phyloP scores from a whole-genome alignment of 108 stramenopile genomes.

The Aurantiochytrium sp. region DNA sequence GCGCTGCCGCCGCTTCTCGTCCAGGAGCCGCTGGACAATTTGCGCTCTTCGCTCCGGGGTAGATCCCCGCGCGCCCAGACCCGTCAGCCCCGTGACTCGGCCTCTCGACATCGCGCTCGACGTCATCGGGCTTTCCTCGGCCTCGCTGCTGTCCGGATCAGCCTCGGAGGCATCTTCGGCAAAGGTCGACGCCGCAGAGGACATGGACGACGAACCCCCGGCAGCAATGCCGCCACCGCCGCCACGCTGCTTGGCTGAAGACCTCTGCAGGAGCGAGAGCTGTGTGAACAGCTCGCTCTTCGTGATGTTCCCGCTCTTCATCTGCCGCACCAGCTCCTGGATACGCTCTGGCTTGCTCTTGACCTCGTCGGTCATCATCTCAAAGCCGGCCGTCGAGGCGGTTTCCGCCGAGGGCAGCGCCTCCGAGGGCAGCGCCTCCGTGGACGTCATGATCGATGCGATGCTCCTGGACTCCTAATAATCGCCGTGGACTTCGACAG shows the following conservation, averaged over 20 bases:
- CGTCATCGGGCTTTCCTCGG: too few species aligned
- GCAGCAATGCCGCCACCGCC: too few species aligned
- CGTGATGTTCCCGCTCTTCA: constrained; percentile 15
- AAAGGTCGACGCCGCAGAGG: too few species aligned
- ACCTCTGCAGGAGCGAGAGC: neutral
- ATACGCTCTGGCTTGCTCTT: constrained; percentile 13
- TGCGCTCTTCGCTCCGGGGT: neutral
- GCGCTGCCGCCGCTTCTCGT: constrained; percentile 3
- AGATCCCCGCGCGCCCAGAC: neutral
- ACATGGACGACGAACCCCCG: too few species aligned
- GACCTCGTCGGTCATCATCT: neutral
- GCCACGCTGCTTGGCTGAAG: neutral
- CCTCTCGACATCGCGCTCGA: neutral
- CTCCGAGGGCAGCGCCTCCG: too few species aligned
- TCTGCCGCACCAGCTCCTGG: constrained; percentile 1
- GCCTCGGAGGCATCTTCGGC: too few species aligned
- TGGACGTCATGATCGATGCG: too few species aligned
- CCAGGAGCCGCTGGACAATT: neutral
- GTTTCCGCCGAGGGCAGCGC: too few species aligned
- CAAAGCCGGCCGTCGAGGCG: neutral
- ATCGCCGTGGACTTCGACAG: too few species aligned
- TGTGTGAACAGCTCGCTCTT: constrained; percentile 13
- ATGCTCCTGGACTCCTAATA: too few species aligned
- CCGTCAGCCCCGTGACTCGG: neutral
- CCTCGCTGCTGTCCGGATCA: too few species aligned